Conservation (phyloP, 1,284 basidiomycete genomes). For the Sporisorium reilianum region DNA sequence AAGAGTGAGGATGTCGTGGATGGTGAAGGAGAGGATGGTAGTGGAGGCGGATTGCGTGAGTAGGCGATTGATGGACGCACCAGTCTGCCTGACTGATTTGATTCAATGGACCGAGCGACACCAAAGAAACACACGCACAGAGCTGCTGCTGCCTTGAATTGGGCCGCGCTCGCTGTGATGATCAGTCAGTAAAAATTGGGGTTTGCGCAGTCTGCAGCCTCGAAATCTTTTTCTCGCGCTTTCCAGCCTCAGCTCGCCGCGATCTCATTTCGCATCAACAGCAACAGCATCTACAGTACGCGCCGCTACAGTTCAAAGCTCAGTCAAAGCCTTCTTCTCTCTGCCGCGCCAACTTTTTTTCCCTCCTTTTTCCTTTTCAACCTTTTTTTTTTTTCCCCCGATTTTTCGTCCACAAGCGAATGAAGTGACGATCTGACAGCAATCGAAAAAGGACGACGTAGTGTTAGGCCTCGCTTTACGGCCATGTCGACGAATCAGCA, state of each 20-base stretch:
- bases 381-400: no score
- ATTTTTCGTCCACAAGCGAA: background rate
- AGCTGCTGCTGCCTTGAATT: no score
- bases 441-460: background rate
- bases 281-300: no score
- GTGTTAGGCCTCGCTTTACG: background rate
- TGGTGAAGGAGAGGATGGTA: slow-evolving; percentile 6
- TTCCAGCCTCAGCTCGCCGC: slow-evolving; percentile 4
- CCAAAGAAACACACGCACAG: slow-evolving; percentile 15
- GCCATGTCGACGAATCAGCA: slow-evolving; percentile 37
- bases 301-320: no score
- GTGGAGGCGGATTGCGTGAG: slow-evolving; percentile 20
- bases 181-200: background rate
- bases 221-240: slow-evolving; percentile 7
- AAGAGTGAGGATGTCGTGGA: background rate
- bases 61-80: slow-evolving; percentile 19
- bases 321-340: no score
- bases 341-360: background rate
- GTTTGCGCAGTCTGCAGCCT: background rate
- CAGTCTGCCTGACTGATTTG: background rate
- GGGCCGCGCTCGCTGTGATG: no score
- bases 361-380: background rate
- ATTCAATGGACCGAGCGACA: slow-evolving; percentile 23
- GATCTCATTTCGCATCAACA: background rate
- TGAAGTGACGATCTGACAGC: background rate